Conservation (phyloP, 2,329 filamentous ascomycete species). For the Scorias spongiosa region DNA sequence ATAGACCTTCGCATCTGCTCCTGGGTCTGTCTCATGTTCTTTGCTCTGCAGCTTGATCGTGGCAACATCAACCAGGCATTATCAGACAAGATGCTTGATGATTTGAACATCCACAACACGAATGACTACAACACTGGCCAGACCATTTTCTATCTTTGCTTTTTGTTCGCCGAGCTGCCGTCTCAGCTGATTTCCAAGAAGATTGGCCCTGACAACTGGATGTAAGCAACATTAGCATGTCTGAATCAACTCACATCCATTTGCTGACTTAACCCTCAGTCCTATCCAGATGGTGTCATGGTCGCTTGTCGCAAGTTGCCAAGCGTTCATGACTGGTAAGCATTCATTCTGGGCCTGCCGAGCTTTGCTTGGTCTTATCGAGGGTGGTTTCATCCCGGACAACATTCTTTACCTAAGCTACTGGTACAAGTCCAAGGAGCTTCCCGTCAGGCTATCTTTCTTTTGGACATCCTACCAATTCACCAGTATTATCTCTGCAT, state of each 20-base stretch:
- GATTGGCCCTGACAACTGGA: conserved; percentile 12
- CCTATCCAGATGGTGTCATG: conserved; percentile 21
- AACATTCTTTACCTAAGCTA: conserved; percentile 56
- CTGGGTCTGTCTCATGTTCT: conserved; percentile 41
- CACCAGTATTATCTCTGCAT: conserved; percentile 40
- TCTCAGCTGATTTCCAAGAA: conserved; percentile 18
- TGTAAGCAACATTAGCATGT: neutral
- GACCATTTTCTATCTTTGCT: conserved; percentile 61
- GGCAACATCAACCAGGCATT: conserved; percentile 41
- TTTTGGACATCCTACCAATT: conserved; percentile 55
- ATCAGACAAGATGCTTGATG: conserved; percentile 46
- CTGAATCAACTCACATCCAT: too few relatives aligned
- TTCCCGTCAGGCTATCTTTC: conserved; percentile 50
- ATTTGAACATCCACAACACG: conserved; percentile 29
- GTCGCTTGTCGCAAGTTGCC: conserved; percentile 21
- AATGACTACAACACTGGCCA: conserved; percentile 35
- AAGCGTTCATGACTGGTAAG: conserved; percentile 18
- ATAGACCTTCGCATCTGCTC: conserved; percentile 36
- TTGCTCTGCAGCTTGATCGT: conserved; percentile 36
- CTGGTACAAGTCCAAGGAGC: conserved; percentile 57
- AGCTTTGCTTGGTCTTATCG: conserved; percentile 11
- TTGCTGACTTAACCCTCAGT: neutral
- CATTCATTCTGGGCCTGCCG: conserved; percentile 12
- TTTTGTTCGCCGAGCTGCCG: conserved; percentile 40
- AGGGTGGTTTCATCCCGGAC: conserved; percentile 42